Conservation (phyloP, 2,329 filamentous ascomycete species). For the Aspergillus aculeatinus region DNA sequence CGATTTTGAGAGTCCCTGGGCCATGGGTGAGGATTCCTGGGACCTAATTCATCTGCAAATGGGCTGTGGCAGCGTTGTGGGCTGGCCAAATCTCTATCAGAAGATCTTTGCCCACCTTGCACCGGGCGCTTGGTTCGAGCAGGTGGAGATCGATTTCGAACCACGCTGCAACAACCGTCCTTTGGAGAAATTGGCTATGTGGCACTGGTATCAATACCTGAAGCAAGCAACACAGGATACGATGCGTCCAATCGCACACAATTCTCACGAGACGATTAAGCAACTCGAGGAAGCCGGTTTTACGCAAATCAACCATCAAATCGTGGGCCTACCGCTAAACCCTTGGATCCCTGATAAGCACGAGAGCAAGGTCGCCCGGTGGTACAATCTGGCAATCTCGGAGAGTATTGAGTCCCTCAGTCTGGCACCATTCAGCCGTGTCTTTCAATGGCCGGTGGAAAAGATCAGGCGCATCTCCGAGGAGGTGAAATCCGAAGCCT, state of each 20-base stretch:
- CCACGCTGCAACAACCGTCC: slow-evolving; percentile 70
- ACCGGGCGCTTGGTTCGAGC: slow-evolving; percentile 77
- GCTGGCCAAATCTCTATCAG: slow-evolving; percentile 73
- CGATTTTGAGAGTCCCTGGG: slow-evolving; percentile 79
- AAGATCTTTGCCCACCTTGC: slow-evolving; percentile 72
- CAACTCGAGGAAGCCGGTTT: slow-evolving; percentile 72
- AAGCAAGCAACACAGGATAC: slow-evolving; percentile 65
- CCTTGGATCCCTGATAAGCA: slow-evolving; percentile 67
- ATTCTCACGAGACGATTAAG: slow-evolving; percentile 55
- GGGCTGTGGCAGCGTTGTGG: slow-evolving; percentile 72
- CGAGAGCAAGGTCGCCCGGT: slow-evolving; percentile 69
- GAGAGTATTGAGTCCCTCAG: slow-evolving; percentile 72
- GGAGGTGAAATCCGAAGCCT: slow-evolving; percentile 67
- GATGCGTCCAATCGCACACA: slow-evolving; percentile 66
- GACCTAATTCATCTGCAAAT: slow-evolving; percentile 83
- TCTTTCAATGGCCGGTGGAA: slow-evolving; percentile 60
- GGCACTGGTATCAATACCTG: slow-evolving; percentile 69
- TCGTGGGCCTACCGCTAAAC: slow-evolving; percentile 70
- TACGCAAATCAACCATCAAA: slow-evolving; percentile 70
- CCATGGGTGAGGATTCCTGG: slow-evolving; percentile 64
- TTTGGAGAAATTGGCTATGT: slow-evolving; percentile 55
- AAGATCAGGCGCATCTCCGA: slow-evolving; percentile 63
- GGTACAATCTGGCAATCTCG: slow-evolving; percentile 78
- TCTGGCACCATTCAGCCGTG: slow-evolving; percentile 68
- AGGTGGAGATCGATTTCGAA: slow-evolving; percentile 82